Conservation (phyloP, 2,329 filamentous ascomycete genomes). For the Neofusicoccum umdonicola region DNA sequence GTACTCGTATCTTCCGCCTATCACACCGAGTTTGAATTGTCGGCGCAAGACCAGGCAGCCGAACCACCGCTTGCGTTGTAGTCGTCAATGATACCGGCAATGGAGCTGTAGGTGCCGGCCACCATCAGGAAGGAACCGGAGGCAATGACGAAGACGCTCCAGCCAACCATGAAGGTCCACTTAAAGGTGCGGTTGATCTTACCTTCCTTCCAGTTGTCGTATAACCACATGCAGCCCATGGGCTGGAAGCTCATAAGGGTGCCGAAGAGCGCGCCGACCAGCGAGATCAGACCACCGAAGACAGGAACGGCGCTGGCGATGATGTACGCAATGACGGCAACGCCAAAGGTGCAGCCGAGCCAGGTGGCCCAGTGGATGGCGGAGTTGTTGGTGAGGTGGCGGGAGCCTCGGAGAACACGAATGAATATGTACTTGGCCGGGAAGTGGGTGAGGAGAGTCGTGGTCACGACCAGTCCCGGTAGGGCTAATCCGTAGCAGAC, state of each 20-base stretch:
- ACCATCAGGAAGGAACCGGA: not conserved
- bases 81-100: not conserved
- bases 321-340: conserved; percentile 46
- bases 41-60: conserved; percentile 5
- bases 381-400: conserved; percentile 50
- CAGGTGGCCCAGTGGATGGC: conserved; percentile 48
- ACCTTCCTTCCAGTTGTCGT: conserved; percentile 27
- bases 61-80: not conserved
- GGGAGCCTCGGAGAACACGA: conserved; percentile 47
- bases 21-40: conserved; percentile 5
- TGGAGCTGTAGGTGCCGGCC: not conserved
- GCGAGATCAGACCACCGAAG: conserved; percentile 54
- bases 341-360: conserved; percentile 46
- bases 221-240: conserved; percentile 53
- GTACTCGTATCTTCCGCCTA: too few species aligned
- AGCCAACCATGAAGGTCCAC: not conserved
- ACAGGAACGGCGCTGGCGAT: conserved; percentile 52
- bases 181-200: not conserved
- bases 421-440: conserved; percentile 54
- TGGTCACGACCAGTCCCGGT: conserved; percentile 52
- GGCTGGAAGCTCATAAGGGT: conserved; percentile 56
- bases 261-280: conserved; percentile 52
- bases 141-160: not conserved
- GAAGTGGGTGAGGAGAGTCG: conserved; percentile 51
- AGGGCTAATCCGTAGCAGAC: conserved; percentile 52